Conservation (phyloP, 2,329 filamentous ascomycete genomes). For the Sphaerulina musiva region DNA sequence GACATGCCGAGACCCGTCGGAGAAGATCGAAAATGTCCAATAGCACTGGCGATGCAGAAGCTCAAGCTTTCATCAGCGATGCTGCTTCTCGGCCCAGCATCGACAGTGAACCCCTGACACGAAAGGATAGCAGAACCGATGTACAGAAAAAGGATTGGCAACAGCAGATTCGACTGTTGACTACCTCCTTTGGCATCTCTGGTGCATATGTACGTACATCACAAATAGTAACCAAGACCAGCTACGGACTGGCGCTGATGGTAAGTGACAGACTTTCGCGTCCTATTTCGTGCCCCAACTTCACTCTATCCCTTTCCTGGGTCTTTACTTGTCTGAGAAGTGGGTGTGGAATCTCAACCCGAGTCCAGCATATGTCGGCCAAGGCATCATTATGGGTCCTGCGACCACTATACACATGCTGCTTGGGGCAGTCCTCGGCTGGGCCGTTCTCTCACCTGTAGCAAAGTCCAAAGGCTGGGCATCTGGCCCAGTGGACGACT, state of each 20-base stretch:
- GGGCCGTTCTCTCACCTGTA: slow-evolving; percentile 82
- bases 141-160: slow-evolving; percentile 49
- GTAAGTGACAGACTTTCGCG: slow-evolving; percentile 59
- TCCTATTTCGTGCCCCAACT: slow-evolving; percentile 87
- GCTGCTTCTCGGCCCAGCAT: slow-evolving; percentile 16
- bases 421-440: slow-evolving; percentile 78
- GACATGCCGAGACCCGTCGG: slow-evolving; percentile 14
- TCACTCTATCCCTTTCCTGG: slow-evolving; percentile 81
- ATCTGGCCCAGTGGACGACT: slow-evolving; percentile 75
- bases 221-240: background rate
- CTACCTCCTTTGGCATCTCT: slow-evolving; percentile 55
- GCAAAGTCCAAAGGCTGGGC: slow-evolving; percentile 86
- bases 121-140: slow-evolving; percentile 14
- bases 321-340: slow-evolving; percentile 60
- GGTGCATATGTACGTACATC: slow-evolving; percentile 42
- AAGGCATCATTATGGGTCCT: slow-evolving; percentile 97
- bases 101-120: slow-evolving; percentile 20
- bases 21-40: slow-evolving; percentile 13
- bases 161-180: slow-evolving; percentile 53
- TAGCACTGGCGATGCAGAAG: slow-evolving; percentile 29
- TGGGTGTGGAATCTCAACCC: slow-evolving; percentile 98
- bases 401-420: slow-evolving; percentile 95
- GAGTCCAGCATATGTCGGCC: slow-evolving; percentile 92
- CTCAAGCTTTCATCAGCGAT: slow-evolving; percentile 32
- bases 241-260: slow-evolving; percentile 11